Conservation (phyloP, 495 filamentous ascomycete genomes). For the Xylaria bambusicola region DNA sequence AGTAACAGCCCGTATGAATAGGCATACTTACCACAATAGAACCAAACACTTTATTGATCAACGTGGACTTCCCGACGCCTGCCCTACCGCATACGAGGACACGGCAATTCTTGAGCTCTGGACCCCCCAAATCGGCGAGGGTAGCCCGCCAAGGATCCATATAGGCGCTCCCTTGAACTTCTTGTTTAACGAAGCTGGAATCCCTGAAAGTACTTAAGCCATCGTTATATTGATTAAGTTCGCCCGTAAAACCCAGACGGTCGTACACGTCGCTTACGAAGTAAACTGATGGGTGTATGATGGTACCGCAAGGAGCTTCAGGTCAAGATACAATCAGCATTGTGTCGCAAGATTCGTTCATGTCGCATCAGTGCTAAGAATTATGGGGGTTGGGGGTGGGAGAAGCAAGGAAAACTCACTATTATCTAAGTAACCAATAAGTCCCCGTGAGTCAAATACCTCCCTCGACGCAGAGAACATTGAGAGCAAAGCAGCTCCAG, state of each 20-base stretch:
- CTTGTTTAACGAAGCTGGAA: constrained; percentile 15
- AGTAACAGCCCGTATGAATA: not conserved
- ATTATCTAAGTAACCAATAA: constrained; percentile 16
- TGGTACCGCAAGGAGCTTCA: constrained; percentile 30
- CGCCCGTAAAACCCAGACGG: constrained; percentile 10
- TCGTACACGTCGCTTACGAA: constrained; percentile 29
- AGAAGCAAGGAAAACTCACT: constrained; percentile 3
- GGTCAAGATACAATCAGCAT: not conserved
- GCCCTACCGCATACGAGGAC: constrained; percentile 40
- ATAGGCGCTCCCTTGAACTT: constrained; percentile 16
- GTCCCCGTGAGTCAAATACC: constrained; percentile 11
- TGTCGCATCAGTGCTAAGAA: too few relatives aligned
- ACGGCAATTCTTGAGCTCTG: constrained; percentile 28
- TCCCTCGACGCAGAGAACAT: constrained; percentile 14
- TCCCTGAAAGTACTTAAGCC: constrained; percentile 15
- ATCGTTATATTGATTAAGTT: constrained; percentile 15
- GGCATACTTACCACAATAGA: constrained; percentile 5
- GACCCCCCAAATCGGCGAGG: constrained; percentile 13
- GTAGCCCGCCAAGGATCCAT: constrained; percentile 20
- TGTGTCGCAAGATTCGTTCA: not conserved
- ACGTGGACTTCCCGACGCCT: constrained; percentile 39
- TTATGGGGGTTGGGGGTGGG: too few relatives aligned
- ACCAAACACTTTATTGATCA: constrained; percentile 41
- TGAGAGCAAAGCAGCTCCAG: constrained; percentile 8
- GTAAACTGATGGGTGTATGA: constrained; percentile 40